Evolutionary conservation across 352 stramenopile genomes (phyloP), one percentile per base, ranked within the genome.

Genomic region (Globisporangium rhizosaccharum): DNA sequence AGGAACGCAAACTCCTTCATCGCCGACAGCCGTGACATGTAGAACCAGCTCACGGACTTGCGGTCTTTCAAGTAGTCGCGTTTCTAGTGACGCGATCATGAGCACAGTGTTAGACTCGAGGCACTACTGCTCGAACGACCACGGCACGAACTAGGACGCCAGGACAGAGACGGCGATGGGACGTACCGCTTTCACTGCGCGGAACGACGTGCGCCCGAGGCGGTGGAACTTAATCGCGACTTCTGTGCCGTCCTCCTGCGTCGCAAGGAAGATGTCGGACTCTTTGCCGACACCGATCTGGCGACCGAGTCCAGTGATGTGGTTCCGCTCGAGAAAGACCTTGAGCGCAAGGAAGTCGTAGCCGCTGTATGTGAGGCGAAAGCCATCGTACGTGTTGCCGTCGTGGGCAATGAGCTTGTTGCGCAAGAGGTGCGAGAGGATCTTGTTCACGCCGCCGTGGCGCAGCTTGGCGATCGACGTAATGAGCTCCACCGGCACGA

Each of bases 1-100:
- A 99, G 96, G 79, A 99, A 99, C 7, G 97, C 93, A 63, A 89
- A 99, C 72, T 99, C 98, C 73, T 99, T 99, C 62, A 98, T 84
- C 3, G 97, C 97, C 49, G 96, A 98, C 17, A 99, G 88, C n/a
- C 96, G 90, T 37, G 91, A 98, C 73, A 99, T 95, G 84, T 99
- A 99, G 57, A 99, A 92, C 98, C 98, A 99, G 23, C 83, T 96
- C 57, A 82, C 86, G n/a, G 84, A 90, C 73, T 96, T 96, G 85
- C 97, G 72, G 76, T 98, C 76, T 70, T 97, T 79, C 49, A 99
- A 85, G 73, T 99, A 99, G 71, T 99, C 98, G 61, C 98, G 94
- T 82, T 99, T 99, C 67, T 98, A 14, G 6, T 28, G 1, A 23
- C 23, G 23, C 23, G 23, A 23, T 23, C 23, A 23, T 23, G 23